Evolutionary conservation across 108 stramenopile species (phyloP).

Genomic region (Cyclotella cryptica): DNA sequence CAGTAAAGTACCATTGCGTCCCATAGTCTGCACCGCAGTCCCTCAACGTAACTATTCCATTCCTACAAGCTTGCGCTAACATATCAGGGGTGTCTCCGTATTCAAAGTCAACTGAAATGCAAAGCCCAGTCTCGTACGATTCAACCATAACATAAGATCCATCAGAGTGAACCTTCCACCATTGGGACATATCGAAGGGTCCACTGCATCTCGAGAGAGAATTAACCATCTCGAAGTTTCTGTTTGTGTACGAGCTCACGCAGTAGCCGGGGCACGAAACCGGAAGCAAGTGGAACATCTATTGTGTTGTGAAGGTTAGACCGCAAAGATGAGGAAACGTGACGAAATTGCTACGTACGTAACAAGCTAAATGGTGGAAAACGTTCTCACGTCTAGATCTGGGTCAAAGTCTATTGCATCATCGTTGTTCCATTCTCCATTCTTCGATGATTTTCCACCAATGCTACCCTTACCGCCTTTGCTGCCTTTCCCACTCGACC

Average conservation of each 20-base stretch:
- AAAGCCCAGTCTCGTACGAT: conserved; percentile 31
- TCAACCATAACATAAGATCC: conserved; percentile 49
- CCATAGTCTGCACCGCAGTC: conserved; percentile 36
- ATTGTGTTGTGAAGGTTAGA: neutral
- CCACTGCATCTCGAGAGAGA: conserved; percentile 21
- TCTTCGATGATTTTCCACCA: neutral
- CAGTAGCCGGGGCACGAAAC: conserved; percentile 38
- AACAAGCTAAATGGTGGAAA: neutral
- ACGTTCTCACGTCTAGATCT: neutral
- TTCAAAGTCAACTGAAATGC: conserved; percentile 47
- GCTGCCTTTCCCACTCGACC: neutral
- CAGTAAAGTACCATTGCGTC: conserved; percentile 54
- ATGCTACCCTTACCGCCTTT: neutral
- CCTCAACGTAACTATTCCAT: conserved; percentile 39
- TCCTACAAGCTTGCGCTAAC: conserved; percentile 27
- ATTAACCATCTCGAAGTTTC: conserved; percentile 22
- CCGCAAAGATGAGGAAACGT: neutral
- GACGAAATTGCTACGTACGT: neutral
- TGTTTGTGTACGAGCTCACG: conserved; percentile 29
- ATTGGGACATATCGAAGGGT: conserved; percentile 15
- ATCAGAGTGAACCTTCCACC: conserved; percentile 48
- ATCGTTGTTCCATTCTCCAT: neutral
- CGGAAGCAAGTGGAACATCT: conserved; percentile 45
- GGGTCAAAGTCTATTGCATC: neutral
- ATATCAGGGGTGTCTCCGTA: conserved; percentile 25